Percentiles rank a stretch among this genome's conserved stretches.
These are phyloP conservation scores for Porcisia deanei DNA, from an alignment of 208 protist genomes.

Conservation along the genomic window DNA sequence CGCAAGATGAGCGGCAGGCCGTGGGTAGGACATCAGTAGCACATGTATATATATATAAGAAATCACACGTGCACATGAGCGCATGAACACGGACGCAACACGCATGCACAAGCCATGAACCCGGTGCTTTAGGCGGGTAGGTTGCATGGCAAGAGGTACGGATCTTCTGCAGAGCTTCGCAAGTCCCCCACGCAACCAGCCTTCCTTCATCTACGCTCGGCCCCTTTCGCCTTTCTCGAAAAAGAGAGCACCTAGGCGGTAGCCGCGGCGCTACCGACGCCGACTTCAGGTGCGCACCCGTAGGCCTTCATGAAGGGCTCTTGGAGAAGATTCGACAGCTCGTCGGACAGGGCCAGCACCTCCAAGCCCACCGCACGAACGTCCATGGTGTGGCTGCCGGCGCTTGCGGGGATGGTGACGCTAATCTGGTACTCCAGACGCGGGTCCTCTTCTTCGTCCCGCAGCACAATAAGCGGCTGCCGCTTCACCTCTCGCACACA, in stretches of 20 bases:
- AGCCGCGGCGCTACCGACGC: neutral
- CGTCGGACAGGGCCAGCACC: constrained; percentile 57
- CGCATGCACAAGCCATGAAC: no score
- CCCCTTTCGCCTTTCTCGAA: neutral
- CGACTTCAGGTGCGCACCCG: constrained; percentile 11
- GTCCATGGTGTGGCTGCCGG: constrained; percentile 53
- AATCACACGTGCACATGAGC: neutral
- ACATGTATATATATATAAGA: no score
- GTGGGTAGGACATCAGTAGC: neutral
- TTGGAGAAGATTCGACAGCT: constrained; percentile 45
- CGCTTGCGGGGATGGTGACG: constrained; percentile 62
- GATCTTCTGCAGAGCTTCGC: neutral
- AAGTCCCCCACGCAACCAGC: neutral
- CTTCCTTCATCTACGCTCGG: neutral
- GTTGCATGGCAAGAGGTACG: neutral
- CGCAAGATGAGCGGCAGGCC: neutral
- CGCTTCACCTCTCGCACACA: constrained; percentile 73
- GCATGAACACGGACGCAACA: no score
- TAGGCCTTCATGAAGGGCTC: constrained; percentile 70
- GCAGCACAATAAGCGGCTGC: constrained; percentile 87
- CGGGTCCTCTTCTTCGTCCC: constrained; percentile 86
- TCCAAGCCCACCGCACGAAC: constrained; percentile 69
- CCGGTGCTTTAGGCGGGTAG: neutral
- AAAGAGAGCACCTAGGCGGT: neutral
- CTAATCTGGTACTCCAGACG: constrained; percentile 79